Conservation (phyloP, 805 yeast species). For the Teunomyces aglyptinius region DNA sequence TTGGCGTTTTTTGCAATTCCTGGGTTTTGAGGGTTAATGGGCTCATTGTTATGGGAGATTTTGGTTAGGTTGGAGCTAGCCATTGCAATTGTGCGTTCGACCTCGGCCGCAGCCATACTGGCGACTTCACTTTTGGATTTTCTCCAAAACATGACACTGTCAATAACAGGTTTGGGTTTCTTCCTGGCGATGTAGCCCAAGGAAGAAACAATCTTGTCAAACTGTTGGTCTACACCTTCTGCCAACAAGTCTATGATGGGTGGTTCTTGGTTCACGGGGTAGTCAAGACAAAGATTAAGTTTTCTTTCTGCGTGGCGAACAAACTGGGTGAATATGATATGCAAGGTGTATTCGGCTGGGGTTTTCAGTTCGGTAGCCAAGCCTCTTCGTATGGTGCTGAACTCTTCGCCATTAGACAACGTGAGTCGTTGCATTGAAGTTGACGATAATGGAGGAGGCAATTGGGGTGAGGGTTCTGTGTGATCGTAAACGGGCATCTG, state of each 20-base stretch:
- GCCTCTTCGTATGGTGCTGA: conserved; percentile 30
- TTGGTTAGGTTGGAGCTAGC: conserved; percentile 56
- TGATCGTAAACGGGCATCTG: conserved; percentile 14
- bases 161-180: conserved; percentile 94
- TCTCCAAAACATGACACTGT: conserved; percentile 98
- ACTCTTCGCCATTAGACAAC: conserved; percentile 33
- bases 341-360: conserved; percentile 88
- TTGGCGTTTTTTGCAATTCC: conserved; percentile 13
- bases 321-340: conserved; percentile 91
- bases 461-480: conserved; percentile 34
- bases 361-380: conserved; percentile 59
- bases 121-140: conserved; percentile 89
- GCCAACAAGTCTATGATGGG: conserved; percentile 75
- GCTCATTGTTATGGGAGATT: conserved; percentile 5
- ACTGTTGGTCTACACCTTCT: conserved; percentile 81
- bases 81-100: conserved; percentile 27
- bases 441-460: conserved; percentile 31
- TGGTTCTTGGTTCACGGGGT: conserved; percentile 69
- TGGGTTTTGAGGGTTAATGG: conserved; percentile 12
- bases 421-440: conserved; percentile 25
- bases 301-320: conserved; percentile 92
- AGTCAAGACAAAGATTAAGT: conserved; percentile 65
- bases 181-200: conserved; percentile 87
- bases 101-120: conserved; percentile 40
- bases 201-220: conserved; percentile 82